These are phyloP conservation scores for Spergularia bocconei DNA, from an alignment of 148 eudicot genomes.

Conservation along the genomic window DNA sequence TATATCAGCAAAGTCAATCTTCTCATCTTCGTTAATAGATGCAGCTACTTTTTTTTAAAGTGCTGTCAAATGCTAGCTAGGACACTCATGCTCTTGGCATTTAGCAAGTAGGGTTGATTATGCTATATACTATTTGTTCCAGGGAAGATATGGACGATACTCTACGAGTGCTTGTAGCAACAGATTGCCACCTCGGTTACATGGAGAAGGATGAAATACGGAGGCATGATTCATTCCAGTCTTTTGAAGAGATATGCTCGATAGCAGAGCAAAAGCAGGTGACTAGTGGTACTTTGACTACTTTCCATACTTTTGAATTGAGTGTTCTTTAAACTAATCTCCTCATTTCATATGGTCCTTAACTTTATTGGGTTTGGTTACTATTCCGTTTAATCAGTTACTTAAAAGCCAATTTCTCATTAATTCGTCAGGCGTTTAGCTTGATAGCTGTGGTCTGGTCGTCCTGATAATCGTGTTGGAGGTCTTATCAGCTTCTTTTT, in stretches of 20 bases:
- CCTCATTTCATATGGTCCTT: neutral
- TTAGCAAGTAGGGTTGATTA: neutral
- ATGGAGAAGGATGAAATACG: constrained; percentile 98
- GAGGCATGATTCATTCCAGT: constrained; percentile 88
- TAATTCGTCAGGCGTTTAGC: neutral
- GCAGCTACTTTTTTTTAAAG: neutral
- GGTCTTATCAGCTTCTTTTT: too few relatives aligned
- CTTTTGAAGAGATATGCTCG: constrained; percentile 95
- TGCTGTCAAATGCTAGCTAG: neutral
- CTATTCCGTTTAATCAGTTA: neutral
- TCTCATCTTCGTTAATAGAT: neutral
- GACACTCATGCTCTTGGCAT: neutral
- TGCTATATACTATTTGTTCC: neutral
- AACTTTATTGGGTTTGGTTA: neutral
- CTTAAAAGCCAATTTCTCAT: too few relatives aligned
- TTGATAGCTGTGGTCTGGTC: neutral
- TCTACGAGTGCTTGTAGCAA: constrained; percentile 81
- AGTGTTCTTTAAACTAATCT: neutral
- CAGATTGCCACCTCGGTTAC: constrained; percentile 95
- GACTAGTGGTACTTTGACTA: constrained; percentile 9
- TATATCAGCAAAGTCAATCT: neutral
- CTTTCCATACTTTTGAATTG: constrained; percentile 11
- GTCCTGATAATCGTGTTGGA: neutral
- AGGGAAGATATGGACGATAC: constrained; percentile 71
- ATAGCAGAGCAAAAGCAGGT: constrained; percentile 94